Conservation (phyloP, 495 filamentous ascomycete species). For the Penicillium riverlandense region DNA sequence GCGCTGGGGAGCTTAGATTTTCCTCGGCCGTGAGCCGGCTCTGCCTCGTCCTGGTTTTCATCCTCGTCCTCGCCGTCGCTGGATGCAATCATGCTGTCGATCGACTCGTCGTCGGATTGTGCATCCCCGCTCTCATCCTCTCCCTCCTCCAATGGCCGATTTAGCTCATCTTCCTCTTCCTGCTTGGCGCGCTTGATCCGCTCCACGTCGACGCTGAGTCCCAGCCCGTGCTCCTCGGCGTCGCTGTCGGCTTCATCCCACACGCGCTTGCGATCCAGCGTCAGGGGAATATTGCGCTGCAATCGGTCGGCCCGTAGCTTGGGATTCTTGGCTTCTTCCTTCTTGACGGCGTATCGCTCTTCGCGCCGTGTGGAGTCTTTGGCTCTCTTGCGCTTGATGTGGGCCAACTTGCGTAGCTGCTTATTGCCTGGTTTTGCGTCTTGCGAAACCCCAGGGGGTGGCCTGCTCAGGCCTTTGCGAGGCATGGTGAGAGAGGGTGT, state of each 20-base stretch:
- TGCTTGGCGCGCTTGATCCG: slow-evolving; percentile 64
- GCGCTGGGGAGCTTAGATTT: slow-evolving; percentile 36
- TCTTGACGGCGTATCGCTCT: slow-evolving; percentile 67
- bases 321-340: slow-evolving; percentile 82
- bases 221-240: slow-evolving; percentile 52
- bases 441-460: slow-evolving; percentile 18
- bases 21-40: slow-evolving; percentile 20
- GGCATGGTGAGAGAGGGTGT: slow-evolving; percentile 13
- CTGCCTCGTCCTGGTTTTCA: slow-evolving; percentile 36
- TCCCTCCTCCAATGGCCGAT: slow-evolving; percentile 26
- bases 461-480: slow-evolving; percentile 15
- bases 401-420: slow-evolving; percentile 61
- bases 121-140: slow-evolving; percentile 35
- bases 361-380: slow-evolving; percentile 66
- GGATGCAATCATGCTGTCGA: slow-evolving; percentile 62
- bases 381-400: slow-evolving; percentile 70
- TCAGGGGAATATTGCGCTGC: slow-evolving; percentile 70
- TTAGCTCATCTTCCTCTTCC: slow-evolving; percentile 52
- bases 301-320: slow-evolving; percentile 61
- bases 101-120: slow-evolving; percentile 51
- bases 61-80: slow-evolving; percentile 42
- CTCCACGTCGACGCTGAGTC: slow-evolving; percentile 70
- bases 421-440: slow-evolving; percentile 55
- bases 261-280: slow-evolving; percentile 80
- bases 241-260: slow-evolving; percentile 89